Evolutionary conservation across 257 asterid genomes (phyloP), one percentile per base, ranked within the genome.

Genomic region (Solanum piurae): DNA sequence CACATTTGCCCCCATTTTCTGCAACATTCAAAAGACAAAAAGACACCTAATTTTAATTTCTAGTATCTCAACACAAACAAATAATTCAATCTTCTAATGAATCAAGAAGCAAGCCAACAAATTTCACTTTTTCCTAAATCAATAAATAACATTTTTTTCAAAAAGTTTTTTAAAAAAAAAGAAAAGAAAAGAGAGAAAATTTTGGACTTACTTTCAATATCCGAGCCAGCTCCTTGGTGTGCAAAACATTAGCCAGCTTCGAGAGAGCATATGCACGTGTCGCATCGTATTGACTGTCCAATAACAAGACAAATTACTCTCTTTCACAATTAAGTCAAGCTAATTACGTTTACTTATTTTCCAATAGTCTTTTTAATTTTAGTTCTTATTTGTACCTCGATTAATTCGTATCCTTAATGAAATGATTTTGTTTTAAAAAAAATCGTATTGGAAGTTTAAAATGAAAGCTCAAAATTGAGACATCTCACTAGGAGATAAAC

Each of bases 221-320:
- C 66, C 55, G 93, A 89, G 98, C 96, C 87, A 97, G 98, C 89
- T 94, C 98, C 92, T 95, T 95, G 94, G 99, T 95, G 90, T 97
- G 99, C 94, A 97, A 90, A 92, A 97, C 98, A 93, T 95, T 97
- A 20, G 99, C 99, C 79, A 97, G 95, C 95, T 97, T 97, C 88
- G 99, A 97, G 90, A 97, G 95, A 86, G 99, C 98, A 90, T 97
- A 97, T 20, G 99, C 99, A 94, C 98, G 98, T 93, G 98, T 95
- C 91, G 96, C 96, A 88, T 97, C 99, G 93, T 95, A 97, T 86
- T 92, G 87, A 94, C 99, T 97, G 95, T 86, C 86, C 87, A 85
- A 86, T 62, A 83, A 40, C 86, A 76, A 87, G 88, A 91, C 90
- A 85, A 83, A 89, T 90, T 89, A 79, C 18, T 27, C 66, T 77